Evolutionary conservation across 192 early-diverging fungal genomes (phyloP), one percentile per base, ranked within the genome.

Genomic region (Spizellomyces punctatus): DNA sequence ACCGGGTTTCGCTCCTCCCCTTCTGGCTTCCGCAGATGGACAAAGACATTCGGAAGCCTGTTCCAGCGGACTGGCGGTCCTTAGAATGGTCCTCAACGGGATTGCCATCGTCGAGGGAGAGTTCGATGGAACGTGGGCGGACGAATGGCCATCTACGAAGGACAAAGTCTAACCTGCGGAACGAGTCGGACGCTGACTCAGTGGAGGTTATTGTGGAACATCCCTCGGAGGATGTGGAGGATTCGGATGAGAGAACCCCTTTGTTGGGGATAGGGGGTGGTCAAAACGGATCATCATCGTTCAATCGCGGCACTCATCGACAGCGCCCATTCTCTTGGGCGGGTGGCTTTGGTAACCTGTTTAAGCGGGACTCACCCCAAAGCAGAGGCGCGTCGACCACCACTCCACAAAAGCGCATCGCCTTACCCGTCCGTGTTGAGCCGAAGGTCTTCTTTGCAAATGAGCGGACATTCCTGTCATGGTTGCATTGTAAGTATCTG

Each of bases 11-110:
- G 27, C 83, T 95, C 58, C 86, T 96, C 36, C 96, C 96, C 10
- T 95, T 95, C 83, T 98, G 96, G 96, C 82, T 95, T 60, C 90
- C 92, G 43, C 95, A 96, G 78, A 94, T 98, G 92, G 94, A 95
- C 71, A 85, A 89, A 46, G 94, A 95, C 76, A 97, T 97, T 64
- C 93, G 93, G 70, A 94, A 94, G 78, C 92, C 93, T 47, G 65
- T 67, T 1, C 79, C 79, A 12, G 45, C 62, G 2, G 75, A 50
- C 44, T 74, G 63, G 56, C 72, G 72, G 10, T 74, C 72, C 14
- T 45, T 71, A 47, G 69, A 71, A 60, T 71, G 69, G 69, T 69
- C 67, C 1, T 71, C 69, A 4, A 57, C 50, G 1, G 67, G 73
- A 7, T 16, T 68, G 8, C 57, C 69, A 12, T 64, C 62, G 19